Evolutionary conservation across 495 filamentous ascomycete species (phyloP), one percentile per base, ranked within the genome.

Genomic region (Penicillium bialowiezense): DNA sequence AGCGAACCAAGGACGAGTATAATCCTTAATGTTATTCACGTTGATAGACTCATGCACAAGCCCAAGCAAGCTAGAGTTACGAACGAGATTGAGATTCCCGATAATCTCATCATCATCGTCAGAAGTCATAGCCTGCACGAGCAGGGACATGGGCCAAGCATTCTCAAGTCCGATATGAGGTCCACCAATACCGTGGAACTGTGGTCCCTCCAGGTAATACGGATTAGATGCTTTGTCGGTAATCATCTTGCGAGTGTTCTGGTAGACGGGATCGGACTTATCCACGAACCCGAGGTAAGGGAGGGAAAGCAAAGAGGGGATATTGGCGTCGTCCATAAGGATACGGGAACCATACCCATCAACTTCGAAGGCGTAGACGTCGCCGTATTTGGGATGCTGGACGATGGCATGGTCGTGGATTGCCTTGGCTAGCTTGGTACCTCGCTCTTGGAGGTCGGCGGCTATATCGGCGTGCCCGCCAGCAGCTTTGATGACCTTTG

Each of bases 291-390:
- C 93, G 56, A 97, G 78, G 18, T 91, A 72, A 2, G 93, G 93
- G 9, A 99, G 75, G 15, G 91, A 84, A 1, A 99, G 75, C 8
- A 99, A 70, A 0, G 90, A 96, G 1, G 93, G 93, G 31, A 97
- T 80, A 55, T 99, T 99, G 10, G 93, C 93, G 63, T 99, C 93
- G 56, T 99, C 93, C 93, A 98, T 97, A 24, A 98, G 66, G 41
- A 96, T 87, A 4, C 82, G 77, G 10, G 88, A 91, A 38, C 93
- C 95, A 56, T 93, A 99, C 1, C 93, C 93, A 63, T 99, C 93
- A 12, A 97, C 90, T 68, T 99, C 93, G 62, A 87, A 99, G 5
- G 93, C 93, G 63, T 96, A 99, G 3, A 99, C 93, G 17, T 87
- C 73, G 23, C 95, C 95, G 54, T 85, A 96, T 34, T 78, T 84